Percentiles rank a stretch among this genome's conserved stretches.
Conservation (phyloP, 139 green algal genomes). For the Haematococcus lacustris region DNA sequence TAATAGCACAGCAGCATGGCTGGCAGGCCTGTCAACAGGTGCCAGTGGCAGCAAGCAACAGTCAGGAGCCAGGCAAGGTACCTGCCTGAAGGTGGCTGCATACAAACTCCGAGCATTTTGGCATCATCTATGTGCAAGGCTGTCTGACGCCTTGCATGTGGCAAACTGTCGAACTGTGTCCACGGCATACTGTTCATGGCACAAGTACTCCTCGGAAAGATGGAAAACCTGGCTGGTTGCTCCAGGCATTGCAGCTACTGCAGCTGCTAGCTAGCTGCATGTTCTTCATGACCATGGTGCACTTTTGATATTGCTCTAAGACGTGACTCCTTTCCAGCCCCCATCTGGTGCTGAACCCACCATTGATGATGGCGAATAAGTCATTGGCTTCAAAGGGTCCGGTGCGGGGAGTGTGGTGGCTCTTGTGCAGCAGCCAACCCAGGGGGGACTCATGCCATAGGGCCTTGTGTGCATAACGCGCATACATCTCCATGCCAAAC, state of each 20-base stretch:
- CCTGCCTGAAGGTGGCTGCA: not conserved
- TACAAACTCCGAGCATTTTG: no score
- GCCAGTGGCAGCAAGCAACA: not conserved
- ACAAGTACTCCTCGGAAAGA: no score
- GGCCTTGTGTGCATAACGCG: slow-evolving; percentile 82
- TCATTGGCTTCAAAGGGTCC: slow-evolving; percentile 96
- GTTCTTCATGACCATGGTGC: no score
- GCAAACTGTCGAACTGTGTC: no score
- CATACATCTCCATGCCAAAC: slow-evolving; percentile 83
- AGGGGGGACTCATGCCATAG: slow-evolving; percentile 87
- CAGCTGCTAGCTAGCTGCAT: not conserved
- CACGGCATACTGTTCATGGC: no score
- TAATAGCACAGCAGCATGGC: slow-evolving; percentile 85
- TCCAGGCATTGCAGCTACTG: no score
- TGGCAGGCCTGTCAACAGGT: slow-evolving; percentile 68
- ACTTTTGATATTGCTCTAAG: no score
- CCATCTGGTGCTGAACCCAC: not conserved
- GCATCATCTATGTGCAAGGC: no score
- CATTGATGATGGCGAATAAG: slow-evolving; percentile 75
- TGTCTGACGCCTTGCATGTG: no score
- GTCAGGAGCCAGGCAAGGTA: not conserved
- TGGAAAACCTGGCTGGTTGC: no score
- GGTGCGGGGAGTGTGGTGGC: slow-evolving; percentile 80
- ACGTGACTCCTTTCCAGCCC: no score
- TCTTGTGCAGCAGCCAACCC: slow-evolving; percentile 85